Evolutionary conservation across 2,329 filamentous ascomycete species (phyloP).

Genomic region (Tolypocladium cylindrosporum): DNA sequence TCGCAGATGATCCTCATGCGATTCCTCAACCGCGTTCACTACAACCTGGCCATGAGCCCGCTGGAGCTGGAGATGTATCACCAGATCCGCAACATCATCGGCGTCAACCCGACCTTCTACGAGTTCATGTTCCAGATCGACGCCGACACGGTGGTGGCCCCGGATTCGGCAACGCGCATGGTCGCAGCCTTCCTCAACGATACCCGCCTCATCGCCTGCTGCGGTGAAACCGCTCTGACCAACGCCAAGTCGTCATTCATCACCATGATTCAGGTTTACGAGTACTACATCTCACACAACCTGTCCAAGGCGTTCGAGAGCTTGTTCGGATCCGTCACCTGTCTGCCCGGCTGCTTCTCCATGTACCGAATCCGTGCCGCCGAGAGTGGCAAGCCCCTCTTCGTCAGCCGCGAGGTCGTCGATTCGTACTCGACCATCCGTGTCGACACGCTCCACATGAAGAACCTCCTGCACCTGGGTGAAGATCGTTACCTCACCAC

Average conservation of each 20-base stretch:
- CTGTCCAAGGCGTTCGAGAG: slow-evolving; percentile 94
- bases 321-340: slow-evolving; percentile 94
- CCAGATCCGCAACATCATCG: slow-evolving; percentile 97
- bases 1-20: slow-evolving; percentile 98
- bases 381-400: slow-evolving; percentile 89
- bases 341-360: slow-evolving; percentile 95
- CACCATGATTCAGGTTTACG: slow-evolving; percentile 99
- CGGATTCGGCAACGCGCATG: slow-evolving; percentile 85
- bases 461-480: slow-evolving; percentile 91
- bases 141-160: slow-evolving; percentile 87
- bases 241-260: slow-evolving; percentile 90
- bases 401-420: slow-evolving; percentile 87
- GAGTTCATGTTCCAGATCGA: slow-evolving; percentile 96
- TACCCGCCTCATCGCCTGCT: slow-evolving; percentile 85
- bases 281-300: slow-evolving; percentile 99
- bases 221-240: slow-evolving; percentile 86
- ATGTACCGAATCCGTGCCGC: slow-evolving; percentile 97
- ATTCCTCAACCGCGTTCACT: slow-evolving; percentile 97
- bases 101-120: slow-evolving; percentile 96
- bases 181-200: slow-evolving; percentile 86
- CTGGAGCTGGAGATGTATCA: slow-evolving; percentile 97
- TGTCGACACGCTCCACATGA: slow-evolving; percentile 97
- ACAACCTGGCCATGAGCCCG: slow-evolving; percentile 92
- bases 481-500: slow-evolving; percentile 98
- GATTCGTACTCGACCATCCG: slow-evolving; percentile 85